Base-by-base conservation (phyloP, 75 land plant genomes). In the Larix kaempferi region DNA sequence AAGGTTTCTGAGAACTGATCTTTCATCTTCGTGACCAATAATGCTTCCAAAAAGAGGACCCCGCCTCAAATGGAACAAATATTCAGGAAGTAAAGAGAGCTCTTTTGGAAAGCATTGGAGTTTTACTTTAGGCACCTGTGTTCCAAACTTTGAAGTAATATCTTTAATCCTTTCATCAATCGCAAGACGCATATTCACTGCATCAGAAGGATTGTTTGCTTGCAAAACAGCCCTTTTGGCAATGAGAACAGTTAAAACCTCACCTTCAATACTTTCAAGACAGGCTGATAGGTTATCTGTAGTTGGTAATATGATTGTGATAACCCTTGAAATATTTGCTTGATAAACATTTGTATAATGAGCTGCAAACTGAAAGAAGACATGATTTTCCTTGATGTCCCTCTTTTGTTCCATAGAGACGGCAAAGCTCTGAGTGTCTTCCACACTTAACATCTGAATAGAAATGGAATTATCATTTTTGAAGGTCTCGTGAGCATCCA, bases 21-120 rank as follows among this genome's bases (percentile, higher is more conserved):
- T 95, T 80, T 98, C 99, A 86, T 98, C 99, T 85, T 98, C 99
- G 86, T 98, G 99, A 35, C 98, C 98, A 74, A 98, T 44, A 56
- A 98, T 91, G 71, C 86, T 86, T 75, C 99, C 99, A 64, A 98
- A 81, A 63, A 98, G 88, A 22, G 98, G 99, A 76, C 99, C 98
- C 59, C 99, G 91, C 76, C 93, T 85, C 56, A 98, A 86, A 83
- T 98, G 99, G 63, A 98, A 98, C 55, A 98, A 71, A 66, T 84
- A 81, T 79, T 98, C 99, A 6, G 98, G 91, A 65, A 98, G 71
- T 35, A 76, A 78, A 39, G 93, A 80, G 14, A 98, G 76, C 80
- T 91, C 94, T 72, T 85, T 90, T 0, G 99, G 98, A 72, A 93
- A 93, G 74, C 87, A 81, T 75, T 85, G 80, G 57, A 89, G 72